phyloP scores from a whole-genome alignment of 2,329 filamentous ascomycete genomes.

The Zymoseptoria ardabiliae region DNA sequence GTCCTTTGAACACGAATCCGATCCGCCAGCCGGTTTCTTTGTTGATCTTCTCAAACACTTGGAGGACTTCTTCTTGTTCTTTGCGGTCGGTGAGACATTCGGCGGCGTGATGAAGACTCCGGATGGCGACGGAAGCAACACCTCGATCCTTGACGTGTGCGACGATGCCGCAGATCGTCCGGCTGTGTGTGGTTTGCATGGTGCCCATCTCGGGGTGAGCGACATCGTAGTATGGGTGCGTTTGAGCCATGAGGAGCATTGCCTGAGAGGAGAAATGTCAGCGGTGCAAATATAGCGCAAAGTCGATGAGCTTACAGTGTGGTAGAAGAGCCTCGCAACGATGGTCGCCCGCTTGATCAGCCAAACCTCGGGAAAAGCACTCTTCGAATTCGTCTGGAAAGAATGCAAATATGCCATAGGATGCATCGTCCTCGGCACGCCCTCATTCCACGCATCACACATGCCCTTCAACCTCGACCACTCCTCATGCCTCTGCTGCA shows the following conservation, averaged over 20 bases:
- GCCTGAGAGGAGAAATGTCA: constrained; percentile 24
- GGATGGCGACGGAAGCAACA: constrained; percentile 70
- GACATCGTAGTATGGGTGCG: constrained; percentile 59
- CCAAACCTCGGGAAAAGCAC: constrained; percentile 82
- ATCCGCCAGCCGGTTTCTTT: constrained; percentile 73
- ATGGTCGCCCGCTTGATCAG: constrained; percentile 75
- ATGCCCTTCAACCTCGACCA: constrained; percentile 76
- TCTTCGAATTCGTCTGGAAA: constrained; percentile 59
- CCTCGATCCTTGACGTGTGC: constrained; percentile 76
- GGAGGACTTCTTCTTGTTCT: constrained; percentile 74
- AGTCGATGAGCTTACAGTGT: constrained; percentile 47
- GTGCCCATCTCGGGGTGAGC: constrained; percentile 59
- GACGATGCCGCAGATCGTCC: constrained; percentile 82
- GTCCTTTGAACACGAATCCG: constrained; percentile 60
- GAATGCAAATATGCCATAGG: constrained; percentile 71
- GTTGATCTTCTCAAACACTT: constrained; percentile 68
- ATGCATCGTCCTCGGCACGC: constrained; percentile 77
- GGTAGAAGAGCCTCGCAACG: constrained; percentile 78
- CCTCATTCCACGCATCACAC: constrained; percentile 74
- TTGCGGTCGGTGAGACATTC: constrained; percentile 59
- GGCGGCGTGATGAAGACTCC: constrained; percentile 70
- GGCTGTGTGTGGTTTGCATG: constrained; percentile 66
- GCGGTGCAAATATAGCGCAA: too few species aligned
- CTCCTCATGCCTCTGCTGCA: constrained; percentile 60
- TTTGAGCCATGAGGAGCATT: constrained; percentile 71